phyloP scores from a whole-genome alignment of 768 basidiomycete species.

The Tricholoma sp. region DNA sequence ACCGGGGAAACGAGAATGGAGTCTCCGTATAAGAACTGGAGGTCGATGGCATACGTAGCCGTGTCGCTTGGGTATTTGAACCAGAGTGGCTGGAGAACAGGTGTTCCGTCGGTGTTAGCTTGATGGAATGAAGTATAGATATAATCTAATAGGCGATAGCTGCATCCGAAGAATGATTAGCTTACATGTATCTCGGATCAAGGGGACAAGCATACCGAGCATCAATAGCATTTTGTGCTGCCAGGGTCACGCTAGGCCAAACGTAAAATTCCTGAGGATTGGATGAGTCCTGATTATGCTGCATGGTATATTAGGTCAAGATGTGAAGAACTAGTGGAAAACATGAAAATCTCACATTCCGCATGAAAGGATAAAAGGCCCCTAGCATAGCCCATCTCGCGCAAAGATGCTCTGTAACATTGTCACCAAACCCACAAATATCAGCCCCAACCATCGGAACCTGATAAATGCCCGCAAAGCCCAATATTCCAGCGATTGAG shows the following conservation, averaged over 20 bases:
- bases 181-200: neutral
- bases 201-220: slow-evolving; percentile 44
- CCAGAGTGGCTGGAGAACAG: slow-evolving; percentile 60
- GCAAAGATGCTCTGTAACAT: slow-evolving; percentile 66
- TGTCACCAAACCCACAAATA: slow-evolving; percentile 59
- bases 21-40: slow-evolving; percentile 67
- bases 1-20: slow-evolving; percentile 68
- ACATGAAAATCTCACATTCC: slow-evolving; percentile 45
- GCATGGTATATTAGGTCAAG: neutral
- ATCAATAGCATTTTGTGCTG: slow-evolving; percentile 55
- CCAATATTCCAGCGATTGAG: slow-evolving; percentile 62
- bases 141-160: slow-evolving; percentile 68
- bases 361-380: slow-evolving; percentile 77
- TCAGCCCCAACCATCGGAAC: slow-evolving; percentile 77
- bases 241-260: slow-evolving; percentile 52
- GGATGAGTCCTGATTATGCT: slow-evolving; percentile 52
- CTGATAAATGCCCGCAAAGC: slow-evolving; percentile 61
- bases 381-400: slow-evolving; percentile 75
- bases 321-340: neutral
- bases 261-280: slow-evolving; percentile 66
- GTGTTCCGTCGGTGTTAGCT: slow-evolving; percentile 53
- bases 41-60: slow-evolving; percentile 54
- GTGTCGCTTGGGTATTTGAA: slow-evolving; percentile 63
- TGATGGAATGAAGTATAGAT: slow-evolving; percentile 67
- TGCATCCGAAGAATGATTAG: slow-evolving; percentile 13